Percentiles rank a stretch among this genome's conserved stretches.
phyloP scores from a whole-genome alignment of 192 early-diverging fungal species.

The Backusella tuberculispora region DNA sequence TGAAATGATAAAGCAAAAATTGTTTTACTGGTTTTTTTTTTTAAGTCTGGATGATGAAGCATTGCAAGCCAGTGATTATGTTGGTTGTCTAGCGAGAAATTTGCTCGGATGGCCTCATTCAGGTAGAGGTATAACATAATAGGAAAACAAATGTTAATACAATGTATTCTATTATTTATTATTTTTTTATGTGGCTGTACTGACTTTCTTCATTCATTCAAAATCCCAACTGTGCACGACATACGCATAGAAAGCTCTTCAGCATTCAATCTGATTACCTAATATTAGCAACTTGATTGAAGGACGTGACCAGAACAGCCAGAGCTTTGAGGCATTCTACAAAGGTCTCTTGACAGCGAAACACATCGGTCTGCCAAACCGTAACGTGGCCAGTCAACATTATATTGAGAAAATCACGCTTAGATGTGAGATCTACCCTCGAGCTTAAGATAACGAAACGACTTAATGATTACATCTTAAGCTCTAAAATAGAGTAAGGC shows the following conservation, averaged over 20 bases:
- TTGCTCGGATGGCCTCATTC: background rate
- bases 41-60: constrained; percentile 9
- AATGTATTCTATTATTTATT: constrained; percentile 4
- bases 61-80: background rate
- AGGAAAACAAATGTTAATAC: background rate
- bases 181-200: background rate
- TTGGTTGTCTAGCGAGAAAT: background rate
- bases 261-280: constrained; percentile 4
- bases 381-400: constrained; percentile 4
- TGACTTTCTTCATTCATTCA: constrained; percentile 3
- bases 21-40: constrained; percentile 10
- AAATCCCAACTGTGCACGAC: background rate
- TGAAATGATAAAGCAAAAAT: constrained; percentile 1
- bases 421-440: constrained; percentile 19
- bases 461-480: constrained; percentile 13
- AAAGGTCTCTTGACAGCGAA: constrained; percentile 18
- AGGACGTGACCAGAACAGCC: constrained; percentile 4
- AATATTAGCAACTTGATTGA: constrained; percentile 15
- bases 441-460: constrained; percentile 12
- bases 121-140: background rate
- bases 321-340: constrained; percentile 17
- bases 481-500: constrained; percentile 12
- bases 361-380: constrained; percentile 21
- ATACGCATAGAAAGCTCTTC: background rate
- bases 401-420: constrained; percentile 1